phyloP scores from a whole-genome alignment of 768 basidiomycete genomes.

The Tylopilus sp. region DNA sequence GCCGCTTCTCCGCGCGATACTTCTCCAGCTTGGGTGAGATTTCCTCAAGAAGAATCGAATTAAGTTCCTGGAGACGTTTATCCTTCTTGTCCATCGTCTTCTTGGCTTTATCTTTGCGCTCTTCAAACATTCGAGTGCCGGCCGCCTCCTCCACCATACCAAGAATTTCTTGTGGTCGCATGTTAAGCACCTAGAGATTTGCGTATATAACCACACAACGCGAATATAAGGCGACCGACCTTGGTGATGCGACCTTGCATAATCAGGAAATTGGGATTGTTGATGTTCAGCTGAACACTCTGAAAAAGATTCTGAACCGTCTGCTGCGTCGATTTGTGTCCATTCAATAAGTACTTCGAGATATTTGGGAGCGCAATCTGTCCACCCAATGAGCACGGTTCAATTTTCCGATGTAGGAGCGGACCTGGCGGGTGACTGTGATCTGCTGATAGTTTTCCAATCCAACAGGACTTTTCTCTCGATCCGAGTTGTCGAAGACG shows the following conservation, averaged over 20 bases:
- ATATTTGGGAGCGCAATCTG: conserved; percentile 92
- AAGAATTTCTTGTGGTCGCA: conserved; percentile 96
- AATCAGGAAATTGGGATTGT: conserved; percentile 98
- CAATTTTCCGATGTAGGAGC: conserved; percentile 14
- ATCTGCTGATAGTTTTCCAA: conserved; percentile 81
- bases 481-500: conserved; percentile 97
- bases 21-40: conserved; percentile 93
- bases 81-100: conserved; percentile 98
- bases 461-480: conserved; percentile 77
- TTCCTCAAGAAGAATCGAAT: conserved; percentile 75
- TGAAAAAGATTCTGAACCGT: conserved; percentile 90
- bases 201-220: not conserved
- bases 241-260: conserved; percentile 99
- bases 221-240: conserved; percentile 38
- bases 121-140: conserved; percentile 99
- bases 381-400: not conserved
- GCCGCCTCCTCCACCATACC: conserved; percentile 99
- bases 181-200: conserved; percentile 70
- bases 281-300: conserved; percentile 97
- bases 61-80: conserved; percentile 90
- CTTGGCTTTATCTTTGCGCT: conserved; percentile 93
- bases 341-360: conserved; percentile 93
- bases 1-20: conserved; percentile 83
- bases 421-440: conserved; percentile 92
- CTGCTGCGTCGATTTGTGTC: conserved; percentile 87